Evolutionary conservation across 176 grass and related monocot genomes (phyloP).

Genomic region (Pharus latifolius): DNA sequence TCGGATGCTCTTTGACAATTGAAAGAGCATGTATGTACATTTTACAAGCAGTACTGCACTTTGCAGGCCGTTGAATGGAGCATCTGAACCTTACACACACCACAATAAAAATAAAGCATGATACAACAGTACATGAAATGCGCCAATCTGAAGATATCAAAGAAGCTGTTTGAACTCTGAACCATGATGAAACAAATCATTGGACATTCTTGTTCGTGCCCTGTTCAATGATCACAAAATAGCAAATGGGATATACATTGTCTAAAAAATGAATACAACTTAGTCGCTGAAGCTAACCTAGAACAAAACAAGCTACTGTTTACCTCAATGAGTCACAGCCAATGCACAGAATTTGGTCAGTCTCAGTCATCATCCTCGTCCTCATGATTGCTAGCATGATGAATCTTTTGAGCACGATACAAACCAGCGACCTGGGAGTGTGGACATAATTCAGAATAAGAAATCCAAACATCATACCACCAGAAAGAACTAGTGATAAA

Average conservation of each 20-base stretch:
- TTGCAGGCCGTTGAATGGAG: too few relatives aligned
- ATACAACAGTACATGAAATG: not conserved
- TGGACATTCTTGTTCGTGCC: not conserved
- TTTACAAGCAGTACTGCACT: too few relatives aligned
- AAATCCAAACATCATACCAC: not conserved
- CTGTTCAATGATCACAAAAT: not conserved
- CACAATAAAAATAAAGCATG: not conserved
- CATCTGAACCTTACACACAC: too few relatives aligned
- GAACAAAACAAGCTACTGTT: not conserved
- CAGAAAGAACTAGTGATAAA: not conserved
- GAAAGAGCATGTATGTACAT: too few relatives aligned
- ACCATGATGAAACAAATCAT: not conserved
- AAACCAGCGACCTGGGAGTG: constrained; percentile 77
- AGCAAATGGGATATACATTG: not conserved
- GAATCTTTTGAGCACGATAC: constrained; percentile 92
- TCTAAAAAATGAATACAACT: not conserved
- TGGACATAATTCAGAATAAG: not conserved
- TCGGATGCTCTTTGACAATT: too few relatives aligned
- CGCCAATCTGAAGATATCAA: constrained; percentile 5
- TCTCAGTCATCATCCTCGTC: constrained; percentile 86
- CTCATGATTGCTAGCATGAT: constrained; percentile 60
- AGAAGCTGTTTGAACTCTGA: not conserved
- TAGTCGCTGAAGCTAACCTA: not conserved
- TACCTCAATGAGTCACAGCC: not conserved
- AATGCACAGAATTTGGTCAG: not conserved